Evolutionary conservation across 2,329 filamentous ascomycete genomes (phyloP), one percentile per base, ranked within the genome.

Genomic region (Diaporthe vaccinii): DNA sequence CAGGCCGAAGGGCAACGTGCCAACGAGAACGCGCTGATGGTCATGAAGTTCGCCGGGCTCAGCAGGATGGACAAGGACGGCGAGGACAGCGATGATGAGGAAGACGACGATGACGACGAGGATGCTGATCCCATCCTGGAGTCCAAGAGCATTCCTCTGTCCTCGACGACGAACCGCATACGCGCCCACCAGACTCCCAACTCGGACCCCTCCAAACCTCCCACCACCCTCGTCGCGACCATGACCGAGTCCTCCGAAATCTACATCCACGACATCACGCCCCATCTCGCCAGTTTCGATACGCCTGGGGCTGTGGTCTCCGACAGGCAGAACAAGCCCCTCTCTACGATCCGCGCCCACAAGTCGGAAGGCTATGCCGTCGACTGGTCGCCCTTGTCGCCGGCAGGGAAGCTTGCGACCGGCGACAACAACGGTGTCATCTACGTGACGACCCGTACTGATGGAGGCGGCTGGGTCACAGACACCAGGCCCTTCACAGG

Each of bases 11-110:
- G 86, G 75, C 87, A 88, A 67, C 90, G 92, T 79, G 89, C 93
- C 68, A 93, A 92, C 83, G 97, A 99, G 82, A 99, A 99, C 84
- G 92, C 97, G 85, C 87, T 99, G 81, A 93, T 98, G 91, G 92
- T 98, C 53, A 95, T 98, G 91, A 98, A 98, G 87, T 93, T 99
- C 83, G 98, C 95, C 82, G 94, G 96, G 22, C 87, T 99, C 77
- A 95, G 94, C 82, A 93, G 92, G 82, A 98, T 97, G 93, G 94
- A 98, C 81, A 89, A 90, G 76, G 90, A 87, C 44, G 86, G 88
- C 31, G 93, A 93, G 61, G 92, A 93, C 22, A 91, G 93, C 49
- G 91, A 90, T 25, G 90, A 91, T 67, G 91, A 92, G 41, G 93
- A 94, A 57, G 93, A 94, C 67, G 91, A 90, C 20, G 91, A 94